A percentile compares a stretch with the other conserved stretches of the same genome.
phyloP scores from a whole-genome alignment of 192 early-diverging fungal species.

The Coemansia sp. region DNA sequence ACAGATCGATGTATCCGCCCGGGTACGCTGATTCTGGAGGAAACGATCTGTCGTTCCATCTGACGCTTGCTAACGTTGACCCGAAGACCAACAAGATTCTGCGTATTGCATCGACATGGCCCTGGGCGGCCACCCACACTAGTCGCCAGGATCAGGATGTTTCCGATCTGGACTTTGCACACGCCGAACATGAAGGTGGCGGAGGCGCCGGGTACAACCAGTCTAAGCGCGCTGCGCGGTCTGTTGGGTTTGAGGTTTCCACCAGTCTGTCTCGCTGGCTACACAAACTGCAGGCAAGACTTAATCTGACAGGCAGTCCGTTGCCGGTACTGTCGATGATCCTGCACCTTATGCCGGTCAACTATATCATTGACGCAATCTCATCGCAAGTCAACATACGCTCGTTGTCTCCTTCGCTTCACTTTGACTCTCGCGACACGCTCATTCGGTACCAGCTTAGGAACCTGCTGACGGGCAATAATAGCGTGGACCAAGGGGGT shows the following conservation, averaged over 20 bases:
- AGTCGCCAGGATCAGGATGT: constrained; percentile 17
- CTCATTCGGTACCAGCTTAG: constrained; percentile 24
- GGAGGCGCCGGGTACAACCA: neutral
- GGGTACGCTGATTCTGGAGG: constrained; percentile 34
- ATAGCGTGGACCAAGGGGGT: neutral
- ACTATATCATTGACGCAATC: constrained; percentile 33
- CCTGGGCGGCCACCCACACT: constrained; percentile 39
- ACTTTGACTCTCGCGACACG: constrained; percentile 16
- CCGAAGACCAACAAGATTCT: constrained; percentile 26
- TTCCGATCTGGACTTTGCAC: neutral
- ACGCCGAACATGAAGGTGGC: neutral
- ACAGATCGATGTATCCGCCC: constrained; percentile 30
- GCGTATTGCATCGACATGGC: constrained; percentile 50
- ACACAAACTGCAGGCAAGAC: constrained; percentile 40
- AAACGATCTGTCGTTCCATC: constrained; percentile 40
- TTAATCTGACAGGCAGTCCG: constrained; percentile 45
- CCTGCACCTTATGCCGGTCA: constrained; percentile 46
- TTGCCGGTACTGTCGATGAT: constrained; percentile 34
- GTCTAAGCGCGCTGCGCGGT: constrained; percentile 3
- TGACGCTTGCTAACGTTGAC: constrained; percentile 51
- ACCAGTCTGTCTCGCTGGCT: constrained; percentile 49
- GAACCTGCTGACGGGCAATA: constrained; percentile 12
- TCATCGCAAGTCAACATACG: constrained; percentile 20
- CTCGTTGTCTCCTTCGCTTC: constrained; percentile 20
- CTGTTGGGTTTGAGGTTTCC: constrained; percentile 27